A percentile compares a stretch with the other conserved stretches of the same genome.
Conservation (phyloP, 164 flowering plant genomes). For the Berberis vulgaris region DNA sequence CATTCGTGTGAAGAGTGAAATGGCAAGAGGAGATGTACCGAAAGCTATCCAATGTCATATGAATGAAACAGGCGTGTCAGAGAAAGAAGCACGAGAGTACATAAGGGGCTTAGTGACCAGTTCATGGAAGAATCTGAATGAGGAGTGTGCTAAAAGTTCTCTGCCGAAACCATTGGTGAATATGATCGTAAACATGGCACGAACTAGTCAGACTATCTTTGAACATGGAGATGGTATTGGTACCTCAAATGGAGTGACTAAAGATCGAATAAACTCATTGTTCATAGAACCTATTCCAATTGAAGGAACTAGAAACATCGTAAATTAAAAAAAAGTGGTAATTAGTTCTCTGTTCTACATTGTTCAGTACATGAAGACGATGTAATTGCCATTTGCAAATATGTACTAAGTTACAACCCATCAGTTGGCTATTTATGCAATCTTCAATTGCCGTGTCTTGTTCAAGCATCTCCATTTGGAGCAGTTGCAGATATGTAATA, state of each 20-base stretch:
- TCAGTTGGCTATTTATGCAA: background rate
- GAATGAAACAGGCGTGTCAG: conserved; percentile 3
- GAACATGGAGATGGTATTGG: conserved; percentile 1
- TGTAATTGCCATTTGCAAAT: background rate
- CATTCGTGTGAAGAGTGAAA: conserved; percentile 10
- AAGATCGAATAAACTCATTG: background rate
- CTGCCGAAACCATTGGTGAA: conserved; percentile 2
- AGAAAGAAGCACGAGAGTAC: conserved; percentile 12
- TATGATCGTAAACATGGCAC: background rate
- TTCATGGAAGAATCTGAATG: conserved; percentile 19
- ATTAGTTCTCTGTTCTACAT: background rate
- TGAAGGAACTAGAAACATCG: background rate
- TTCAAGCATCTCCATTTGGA: conserved; percentile 1
- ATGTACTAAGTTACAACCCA: background rate
- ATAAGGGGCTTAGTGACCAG: conserved; percentile 1
- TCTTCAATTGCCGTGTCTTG: background rate
- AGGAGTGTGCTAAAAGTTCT: conserved; percentile 2
- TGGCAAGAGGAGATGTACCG: conserved; percentile 10
- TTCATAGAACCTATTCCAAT: background rate
- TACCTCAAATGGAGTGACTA: background rate
- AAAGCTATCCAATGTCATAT: conserved; percentile 15
- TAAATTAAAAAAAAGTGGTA: too few species aligned
- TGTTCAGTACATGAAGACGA: background rate
- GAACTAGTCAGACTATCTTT: background rate
- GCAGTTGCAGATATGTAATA: conserved; percentile 58